Evolutionary conservation across 495 filamentous ascomycete genomes (phyloP).

Genomic region (Pyrenula massariospora): DNA sequence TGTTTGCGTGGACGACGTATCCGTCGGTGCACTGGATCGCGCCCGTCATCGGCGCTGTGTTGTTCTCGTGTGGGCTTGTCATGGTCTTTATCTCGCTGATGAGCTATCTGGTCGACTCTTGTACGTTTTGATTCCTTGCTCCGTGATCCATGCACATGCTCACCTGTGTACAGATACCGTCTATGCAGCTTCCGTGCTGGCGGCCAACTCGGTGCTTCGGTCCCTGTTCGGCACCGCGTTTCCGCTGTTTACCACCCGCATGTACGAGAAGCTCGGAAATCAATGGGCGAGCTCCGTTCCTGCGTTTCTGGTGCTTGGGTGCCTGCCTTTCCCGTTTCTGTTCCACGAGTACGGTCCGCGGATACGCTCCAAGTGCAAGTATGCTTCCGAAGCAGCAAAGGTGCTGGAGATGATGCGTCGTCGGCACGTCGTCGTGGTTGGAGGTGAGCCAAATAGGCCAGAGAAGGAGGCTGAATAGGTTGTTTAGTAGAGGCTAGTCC

Average conservation of each 20-base stretch:
- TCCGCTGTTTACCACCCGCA: conserved; percentile 69
- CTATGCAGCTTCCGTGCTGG: conserved; percentile 70
- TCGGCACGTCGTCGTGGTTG: conserved; percentile 11
- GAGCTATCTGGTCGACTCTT: conserved; percentile 73
- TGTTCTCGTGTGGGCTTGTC: conserved; percentile 68
- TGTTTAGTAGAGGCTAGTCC: background rate
- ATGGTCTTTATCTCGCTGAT: conserved; percentile 64
- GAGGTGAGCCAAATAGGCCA: conserved; percentile 10
- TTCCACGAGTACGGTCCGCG: conserved; percentile 63
- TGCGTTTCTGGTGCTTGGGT: conserved; percentile 63
- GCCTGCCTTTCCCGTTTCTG: conserved; percentile 69
- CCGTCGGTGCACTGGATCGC: conserved; percentile 58
- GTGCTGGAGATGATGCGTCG: conserved; percentile 13
- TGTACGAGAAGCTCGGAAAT: conserved; percentile 65
- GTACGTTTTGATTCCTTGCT: conserved; percentile 8
- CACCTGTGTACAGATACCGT: conserved; percentile 56
- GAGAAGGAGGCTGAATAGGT: conserved; percentile 6
- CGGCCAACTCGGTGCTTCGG: conserved; percentile 62
- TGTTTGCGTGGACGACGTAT: conserved; percentile 62
- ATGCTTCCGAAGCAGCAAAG: conserved; percentile 48
- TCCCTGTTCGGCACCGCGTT: conserved; percentile 69
- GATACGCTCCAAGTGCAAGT: conserved; percentile 64
- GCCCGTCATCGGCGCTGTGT: conserved; percentile 48
- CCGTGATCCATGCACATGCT: conserved; percentile 52
- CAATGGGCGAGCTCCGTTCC: conserved; percentile 74